These are phyloP conservation scores for Hirsutella rhossiliensis DNA, from an alignment of 2,329 filamentous ascomycete genomes.

Conservation along the genomic window DNA sequence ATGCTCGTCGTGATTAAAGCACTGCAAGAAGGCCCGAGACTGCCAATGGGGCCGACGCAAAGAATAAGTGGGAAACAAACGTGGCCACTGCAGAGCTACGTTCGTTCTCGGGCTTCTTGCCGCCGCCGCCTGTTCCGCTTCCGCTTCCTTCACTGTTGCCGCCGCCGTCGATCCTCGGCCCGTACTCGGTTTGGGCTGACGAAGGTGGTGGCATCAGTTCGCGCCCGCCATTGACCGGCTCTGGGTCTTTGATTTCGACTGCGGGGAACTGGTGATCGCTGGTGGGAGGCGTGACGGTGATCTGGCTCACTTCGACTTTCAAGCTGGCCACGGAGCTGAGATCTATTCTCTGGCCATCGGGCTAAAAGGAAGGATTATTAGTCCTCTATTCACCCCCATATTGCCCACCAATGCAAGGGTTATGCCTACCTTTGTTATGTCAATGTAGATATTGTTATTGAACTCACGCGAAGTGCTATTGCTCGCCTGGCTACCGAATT, in stretches of 20 bases:
- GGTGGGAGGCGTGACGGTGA: background rate
- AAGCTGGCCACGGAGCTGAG: background rate
- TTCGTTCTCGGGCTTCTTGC: background rate
- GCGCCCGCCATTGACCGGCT: background rate
- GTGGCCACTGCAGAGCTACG: background rate
- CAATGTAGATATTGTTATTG: background rate
- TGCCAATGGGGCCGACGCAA: no score
- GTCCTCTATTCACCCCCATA: background rate
- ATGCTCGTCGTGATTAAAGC: no score
- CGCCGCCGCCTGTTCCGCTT: background rate
- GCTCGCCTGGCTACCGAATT: background rate
- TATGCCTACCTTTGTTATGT: background rate
- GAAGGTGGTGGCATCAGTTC: background rate
- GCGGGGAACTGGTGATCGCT: background rate
- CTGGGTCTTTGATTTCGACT: background rate
- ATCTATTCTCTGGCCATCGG: background rate
- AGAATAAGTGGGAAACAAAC: no score
- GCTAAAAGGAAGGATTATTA: background rate
- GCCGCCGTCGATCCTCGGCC: background rate
- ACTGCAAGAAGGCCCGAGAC: no score
- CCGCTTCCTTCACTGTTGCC: background rate
- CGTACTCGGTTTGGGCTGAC: background rate
- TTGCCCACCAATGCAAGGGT: background rate
- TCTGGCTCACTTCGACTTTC: background rate
- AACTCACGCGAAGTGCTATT: background rate